A percentile compares a stretch with the other conserved stretches of the same genome.
Evolutionary conservation across 768 basidiomycete genomes (phyloP).

Genomic region (Boletus speciosus): DNA sequence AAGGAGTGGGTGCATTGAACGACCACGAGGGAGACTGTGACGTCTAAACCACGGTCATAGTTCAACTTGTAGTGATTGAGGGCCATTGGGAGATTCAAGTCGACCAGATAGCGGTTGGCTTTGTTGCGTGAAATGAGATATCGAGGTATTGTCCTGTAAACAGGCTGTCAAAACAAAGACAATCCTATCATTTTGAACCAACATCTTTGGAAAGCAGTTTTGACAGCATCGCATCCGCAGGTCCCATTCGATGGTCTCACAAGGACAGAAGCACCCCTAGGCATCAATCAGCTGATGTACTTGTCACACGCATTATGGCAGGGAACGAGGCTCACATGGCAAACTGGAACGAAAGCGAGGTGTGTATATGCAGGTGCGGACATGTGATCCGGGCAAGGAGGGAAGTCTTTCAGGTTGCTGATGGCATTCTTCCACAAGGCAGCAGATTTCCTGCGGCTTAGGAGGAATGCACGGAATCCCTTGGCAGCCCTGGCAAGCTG

Average conservation of each 20-base stretch:
- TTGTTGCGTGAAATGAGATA: too few relatives aligned
- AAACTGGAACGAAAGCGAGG: conserved; percentile 29
- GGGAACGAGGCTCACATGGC: conserved; percentile 26
- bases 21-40: neutral
- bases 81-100: neutral
- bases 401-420: conserved; percentile 20
- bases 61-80: neutral
- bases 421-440: conserved; percentile 28
- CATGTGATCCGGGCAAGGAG: conserved; percentile 25
- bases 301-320: neutral
- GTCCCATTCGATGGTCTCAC: conserved; percentile 13
- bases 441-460: conserved; percentile 14
- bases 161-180: neutral
- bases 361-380: conserved; percentile 29
- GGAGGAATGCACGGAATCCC: conserved; percentile 26
- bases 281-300: neutral
- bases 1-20: rapidly evolving
- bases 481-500: conserved; percentile 32
- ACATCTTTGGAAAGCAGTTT: conserved; percentile 9
- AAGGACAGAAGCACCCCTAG: conserved; percentile 12
- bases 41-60: rapidly evolving
- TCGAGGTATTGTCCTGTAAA: neutral
- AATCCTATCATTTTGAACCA: neutral
- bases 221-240: conserved; percentile 12
- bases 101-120: neutral